A percentile compares a stretch with the other conserved stretches of the same genome.
phyloP scores from a whole-genome alignment of 2,329 filamentous ascomycete genomes.

The Hymenoscyphus linearis region DNA sequence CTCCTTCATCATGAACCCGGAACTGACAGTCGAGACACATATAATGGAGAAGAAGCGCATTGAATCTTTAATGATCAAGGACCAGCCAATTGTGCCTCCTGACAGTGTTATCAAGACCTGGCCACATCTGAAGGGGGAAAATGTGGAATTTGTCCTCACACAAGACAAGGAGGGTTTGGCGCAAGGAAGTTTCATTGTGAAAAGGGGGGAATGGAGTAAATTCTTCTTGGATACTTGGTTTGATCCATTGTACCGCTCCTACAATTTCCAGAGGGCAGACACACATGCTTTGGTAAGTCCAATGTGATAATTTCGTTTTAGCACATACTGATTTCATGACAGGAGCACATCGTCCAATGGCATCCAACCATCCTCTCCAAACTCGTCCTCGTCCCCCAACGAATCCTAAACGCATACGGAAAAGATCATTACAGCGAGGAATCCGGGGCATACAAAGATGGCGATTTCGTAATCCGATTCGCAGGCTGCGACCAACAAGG shows the following conservation, averaged over 20 bases:
- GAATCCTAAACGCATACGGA: conserved; percentile 74
- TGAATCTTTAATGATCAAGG: conserved; percentile 75
- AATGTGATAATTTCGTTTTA: conserved; percentile 5
- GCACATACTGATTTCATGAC: conserved; percentile 8
- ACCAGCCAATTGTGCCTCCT: conserved; percentile 83
- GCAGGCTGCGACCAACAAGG: conserved; percentile 59
- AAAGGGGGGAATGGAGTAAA: conserved; percentile 82
- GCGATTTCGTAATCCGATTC: conserved; percentile 80
- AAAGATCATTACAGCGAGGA: conserved; percentile 33
- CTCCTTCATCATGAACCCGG: conserved; percentile 82
- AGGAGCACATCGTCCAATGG: conserved; percentile 93
- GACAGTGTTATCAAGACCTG: conserved; percentile 98
- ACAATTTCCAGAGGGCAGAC: conserved; percentile 96
- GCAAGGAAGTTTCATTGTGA: conserved; percentile 53
- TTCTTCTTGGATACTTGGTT: conserved; percentile 96
- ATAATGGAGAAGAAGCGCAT: conserved; percentile 64
- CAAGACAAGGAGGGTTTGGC: conserved; percentile 7
- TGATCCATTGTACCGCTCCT: conserved; percentile 85
- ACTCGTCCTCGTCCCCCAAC: conserved; percentile 83
- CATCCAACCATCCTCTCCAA: conserved; percentile 92
- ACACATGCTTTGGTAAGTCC: conserved; percentile 74
- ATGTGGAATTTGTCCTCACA: conserved; percentile 52
- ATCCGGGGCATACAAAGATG: conserved; percentile 67
- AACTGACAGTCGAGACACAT: conserved; percentile 61
- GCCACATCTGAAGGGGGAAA: conserved; percentile 66